phyloP scores from a whole-genome alignment of 1,139 yeast species.

The Eremothecium gossypii region DNA sequence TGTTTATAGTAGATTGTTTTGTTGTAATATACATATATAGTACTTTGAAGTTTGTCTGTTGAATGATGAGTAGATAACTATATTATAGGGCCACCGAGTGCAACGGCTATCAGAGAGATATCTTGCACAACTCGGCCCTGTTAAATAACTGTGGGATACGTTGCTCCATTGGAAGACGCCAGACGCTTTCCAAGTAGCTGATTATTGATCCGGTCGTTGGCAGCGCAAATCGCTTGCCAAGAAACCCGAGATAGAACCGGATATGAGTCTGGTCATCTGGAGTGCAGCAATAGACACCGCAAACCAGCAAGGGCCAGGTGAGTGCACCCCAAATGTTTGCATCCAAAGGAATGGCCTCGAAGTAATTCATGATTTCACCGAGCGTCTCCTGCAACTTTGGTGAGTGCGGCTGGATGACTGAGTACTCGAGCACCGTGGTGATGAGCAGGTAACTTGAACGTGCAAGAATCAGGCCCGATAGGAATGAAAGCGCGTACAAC shows the following conservation, averaged over 20 bases:
- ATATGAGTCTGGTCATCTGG: slow-evolving; percentile 8
- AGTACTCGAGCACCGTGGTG: slow-evolving; percentile 9
- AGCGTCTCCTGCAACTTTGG: slow-evolving; percentile 10
- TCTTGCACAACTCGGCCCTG: neutral
- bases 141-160: neutral
- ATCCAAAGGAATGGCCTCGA: slow-evolving; percentile 11
- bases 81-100: no score
- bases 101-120: neutral
- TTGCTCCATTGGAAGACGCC: neutral
- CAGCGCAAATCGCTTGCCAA: neutral
- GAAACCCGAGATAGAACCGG: slow-evolving; percentile 5
- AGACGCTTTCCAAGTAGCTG: neutral
- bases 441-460: slow-evolving; percentile 12
- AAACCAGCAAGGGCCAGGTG: slow-evolving; percentile 12
- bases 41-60: no score
- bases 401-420: slow-evolving; percentile 7
- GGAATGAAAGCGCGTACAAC: slow-evolving; percentile 9
- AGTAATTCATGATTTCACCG: slow-evolving; percentile 9
- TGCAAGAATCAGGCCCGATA: slow-evolving; percentile 12
- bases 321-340: slow-evolving; percentile 13
- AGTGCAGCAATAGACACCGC: slow-evolving; percentile 11
- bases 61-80: no score
- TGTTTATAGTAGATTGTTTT: no score
- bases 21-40: no score
- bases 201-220: neutral